A percentile compares a stretch with the other conserved stretches of the same genome.
These are phyloP conservation scores for Amanita jacksonii DNA, from an alignment of 768 basidiomycete species.

Conservation along the genomic window DNA sequence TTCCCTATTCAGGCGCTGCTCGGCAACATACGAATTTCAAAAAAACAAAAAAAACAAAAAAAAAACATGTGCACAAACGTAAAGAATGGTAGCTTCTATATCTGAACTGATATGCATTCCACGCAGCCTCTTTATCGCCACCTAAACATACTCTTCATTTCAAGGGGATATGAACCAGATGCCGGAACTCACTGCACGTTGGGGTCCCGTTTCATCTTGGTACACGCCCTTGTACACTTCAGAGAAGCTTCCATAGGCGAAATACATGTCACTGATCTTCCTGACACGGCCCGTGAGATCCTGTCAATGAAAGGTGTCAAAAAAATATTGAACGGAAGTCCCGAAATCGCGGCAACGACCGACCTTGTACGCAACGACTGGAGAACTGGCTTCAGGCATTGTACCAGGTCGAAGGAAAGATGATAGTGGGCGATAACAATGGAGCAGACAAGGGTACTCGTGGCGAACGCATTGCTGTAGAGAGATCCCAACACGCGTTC, in stretches of 20 bases:
- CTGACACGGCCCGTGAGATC: slow-evolving; percentile 50
- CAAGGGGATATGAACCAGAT: background rate
- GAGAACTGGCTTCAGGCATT: slow-evolving; percentile 44
- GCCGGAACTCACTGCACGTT: slow-evolving; percentile 22
- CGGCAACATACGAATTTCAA: background rate
- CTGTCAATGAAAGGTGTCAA: slow-evolving; percentile 30
- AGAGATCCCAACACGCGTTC: background rate
- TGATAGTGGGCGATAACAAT: slow-evolving; percentile 37
- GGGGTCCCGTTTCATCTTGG: slow-evolving; percentile 35
- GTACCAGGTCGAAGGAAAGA: slow-evolving; percentile 41
- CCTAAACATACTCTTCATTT: slow-evolving; percentile 21
- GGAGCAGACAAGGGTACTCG: slow-evolving; percentile 16
- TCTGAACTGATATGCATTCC: slow-evolving; percentile 30
- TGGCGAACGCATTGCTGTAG: slow-evolving; percentile 6
- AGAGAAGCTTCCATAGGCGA: slow-evolving; percentile 46
- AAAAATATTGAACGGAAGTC: too few relatives aligned
- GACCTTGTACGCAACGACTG: slow-evolving; percentile 44
- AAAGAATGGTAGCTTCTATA: slow-evolving; percentile 38
- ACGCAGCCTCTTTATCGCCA: slow-evolving; percentile 50
- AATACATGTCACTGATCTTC: slow-evolving; percentile 35
- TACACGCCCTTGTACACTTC: slow-evolving; percentile 55
- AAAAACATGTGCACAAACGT: slow-evolving; percentile 31
- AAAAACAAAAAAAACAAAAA: background rate
- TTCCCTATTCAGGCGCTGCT: slow-evolving; percentile 47
- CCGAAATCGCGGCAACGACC: background rate